phyloP scores from a whole-genome alignment of 2,329 filamentous ascomycete genomes.

The Ophiostoma perfectum region DNA sequence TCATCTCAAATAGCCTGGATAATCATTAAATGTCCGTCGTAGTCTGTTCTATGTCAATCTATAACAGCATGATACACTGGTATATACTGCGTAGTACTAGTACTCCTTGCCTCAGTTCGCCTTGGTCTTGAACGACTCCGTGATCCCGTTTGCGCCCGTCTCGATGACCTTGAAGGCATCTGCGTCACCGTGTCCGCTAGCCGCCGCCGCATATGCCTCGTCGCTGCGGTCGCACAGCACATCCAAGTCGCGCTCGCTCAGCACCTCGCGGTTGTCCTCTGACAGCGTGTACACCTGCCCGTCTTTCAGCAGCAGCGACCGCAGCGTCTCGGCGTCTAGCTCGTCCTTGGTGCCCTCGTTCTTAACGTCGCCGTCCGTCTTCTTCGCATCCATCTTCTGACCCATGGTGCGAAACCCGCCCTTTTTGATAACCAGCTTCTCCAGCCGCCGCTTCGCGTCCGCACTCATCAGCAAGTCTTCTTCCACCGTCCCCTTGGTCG shows the following conservation, averaged over 20 bases:
- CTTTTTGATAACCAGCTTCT: conserved; percentile 94
- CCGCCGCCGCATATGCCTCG: conserved; percentile 62
- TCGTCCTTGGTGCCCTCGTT: conserved; percentile 41
- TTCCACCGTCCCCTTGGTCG: conserved; percentile 89
- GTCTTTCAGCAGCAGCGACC: conserved; percentile 61
- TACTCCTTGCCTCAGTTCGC: too few species aligned
- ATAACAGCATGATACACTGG: too few species aligned
- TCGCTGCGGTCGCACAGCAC: conserved; percentile 72
- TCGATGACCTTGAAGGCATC: conserved; percentile 73
- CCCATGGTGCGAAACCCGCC: conserved; percentile 71
- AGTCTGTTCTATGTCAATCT: too few species aligned
- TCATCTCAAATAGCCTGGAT: too few species aligned
- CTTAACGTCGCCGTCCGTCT: neutral
- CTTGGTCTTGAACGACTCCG: conserved; percentile 18
- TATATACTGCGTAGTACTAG: too few species aligned
- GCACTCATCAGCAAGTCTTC: conserved; percentile 80
- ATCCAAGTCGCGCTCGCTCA: conserved; percentile 71
- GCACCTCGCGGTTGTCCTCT: conserved; percentile 54
- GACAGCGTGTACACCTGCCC: conserved; percentile 60
- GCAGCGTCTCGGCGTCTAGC: conserved; percentile 57
- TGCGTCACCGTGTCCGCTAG: conserved; percentile 69
- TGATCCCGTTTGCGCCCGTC: conserved; percentile 56
- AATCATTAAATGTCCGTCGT: too few species aligned
- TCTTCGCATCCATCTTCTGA: conserved; percentile 52
- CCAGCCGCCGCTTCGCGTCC: conserved; percentile 83